Evolutionary conservation across 2,329 filamentous ascomycete genomes (phyloP).

Genomic region (Fusarium compactum): DNA sequence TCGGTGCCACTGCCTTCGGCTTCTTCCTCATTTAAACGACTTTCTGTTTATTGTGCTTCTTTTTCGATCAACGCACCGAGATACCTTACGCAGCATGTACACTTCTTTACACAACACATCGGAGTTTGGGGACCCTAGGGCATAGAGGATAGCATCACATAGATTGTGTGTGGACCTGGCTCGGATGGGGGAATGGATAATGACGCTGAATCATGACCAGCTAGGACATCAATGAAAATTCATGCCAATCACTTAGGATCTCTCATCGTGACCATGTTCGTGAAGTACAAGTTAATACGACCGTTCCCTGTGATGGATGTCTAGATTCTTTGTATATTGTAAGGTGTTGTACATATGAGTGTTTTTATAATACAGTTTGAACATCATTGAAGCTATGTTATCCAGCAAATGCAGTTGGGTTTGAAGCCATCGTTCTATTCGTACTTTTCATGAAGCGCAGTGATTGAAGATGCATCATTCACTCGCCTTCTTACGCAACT

Average conservation of each 20-base stretch:
- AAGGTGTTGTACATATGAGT: constrained; percentile 10
- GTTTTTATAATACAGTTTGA: constrained; percentile 33
- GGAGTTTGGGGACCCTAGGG: constrained; percentile 29
- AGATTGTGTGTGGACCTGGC: constrained; percentile 14
- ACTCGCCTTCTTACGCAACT: constrained; percentile 32
- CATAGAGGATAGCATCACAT: constrained; percentile 20
- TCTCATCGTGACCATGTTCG: neutral
- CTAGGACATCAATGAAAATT: neutral
- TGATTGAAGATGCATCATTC: neutral
- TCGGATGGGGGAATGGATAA: constrained; percentile 13
- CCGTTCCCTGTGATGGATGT: fast-evolving
- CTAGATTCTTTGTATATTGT: neutral
- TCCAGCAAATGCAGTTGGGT: neutral
- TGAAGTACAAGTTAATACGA: neutral
- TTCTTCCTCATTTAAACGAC: constrained; percentile 41
- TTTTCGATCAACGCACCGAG: constrained; percentile 1
- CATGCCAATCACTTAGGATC: fast-evolving
- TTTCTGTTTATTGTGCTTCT: neutral
- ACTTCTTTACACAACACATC: constrained; percentile 1
- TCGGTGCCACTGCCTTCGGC: constrained; percentile 44
- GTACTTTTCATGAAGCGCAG: neutral
- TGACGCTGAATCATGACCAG: constrained; percentile 17
- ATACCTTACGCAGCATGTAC: constrained; percentile 28
- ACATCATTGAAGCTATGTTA: neutral
- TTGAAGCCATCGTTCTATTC: neutral